phyloP scores from a whole-genome alignment of 2,329 filamentous ascomycete species.

The Thielaviopsis euricoi region DNA sequence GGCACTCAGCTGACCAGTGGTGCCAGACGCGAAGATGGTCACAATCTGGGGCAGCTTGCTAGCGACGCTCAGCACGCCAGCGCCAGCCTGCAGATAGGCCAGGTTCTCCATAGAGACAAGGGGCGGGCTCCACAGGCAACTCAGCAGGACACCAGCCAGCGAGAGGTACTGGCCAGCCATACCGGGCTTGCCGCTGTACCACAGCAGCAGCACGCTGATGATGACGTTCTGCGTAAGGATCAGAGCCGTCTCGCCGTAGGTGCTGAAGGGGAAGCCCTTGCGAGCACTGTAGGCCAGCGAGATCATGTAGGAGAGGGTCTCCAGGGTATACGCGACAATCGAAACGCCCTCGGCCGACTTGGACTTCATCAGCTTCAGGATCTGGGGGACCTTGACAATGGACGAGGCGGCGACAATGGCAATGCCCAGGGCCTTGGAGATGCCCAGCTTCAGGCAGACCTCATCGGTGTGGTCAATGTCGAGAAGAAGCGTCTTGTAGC shows the following conservation, averaged over 20 bases:
- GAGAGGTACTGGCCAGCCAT: constrained; percentile 66
- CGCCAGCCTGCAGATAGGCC: constrained; percentile 65
- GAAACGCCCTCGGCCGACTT: constrained; percentile 70
- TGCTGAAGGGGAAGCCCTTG: constrained; percentile 87
- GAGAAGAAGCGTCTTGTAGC: constrained; percentile 75
- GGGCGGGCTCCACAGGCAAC: constrained; percentile 43
- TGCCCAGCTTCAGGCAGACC: constrained; percentile 70
- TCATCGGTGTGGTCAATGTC: constrained; percentile 65
- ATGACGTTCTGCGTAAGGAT: constrained; percentile 86
- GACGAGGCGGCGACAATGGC: constrained; percentile 82
- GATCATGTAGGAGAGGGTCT: constrained; percentile 77
- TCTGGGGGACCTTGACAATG: constrained; percentile 93
- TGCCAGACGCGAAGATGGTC: constrained; percentile 68
- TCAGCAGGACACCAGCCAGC: constrained; percentile 33
- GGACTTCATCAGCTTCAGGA: constrained; percentile 74
- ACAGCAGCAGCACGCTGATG: constrained; percentile 73
- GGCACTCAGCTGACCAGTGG: constrained; percentile 88
- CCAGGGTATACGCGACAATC: constrained; percentile 83
- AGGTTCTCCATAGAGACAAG: constrained; percentile 54
- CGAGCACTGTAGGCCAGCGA: constrained; percentile 83
- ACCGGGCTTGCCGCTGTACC: constrained; percentile 54
- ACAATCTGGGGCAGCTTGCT: constrained; percentile 91
- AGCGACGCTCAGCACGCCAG: constrained; percentile 65
- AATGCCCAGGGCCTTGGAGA: constrained; percentile 85
- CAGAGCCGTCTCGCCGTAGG: constrained; percentile 85